Evolutionary conservation across 2,329 filamentous ascomycete genomes (phyloP).

Genomic region (Gaeumannomyces tritici): DNA sequence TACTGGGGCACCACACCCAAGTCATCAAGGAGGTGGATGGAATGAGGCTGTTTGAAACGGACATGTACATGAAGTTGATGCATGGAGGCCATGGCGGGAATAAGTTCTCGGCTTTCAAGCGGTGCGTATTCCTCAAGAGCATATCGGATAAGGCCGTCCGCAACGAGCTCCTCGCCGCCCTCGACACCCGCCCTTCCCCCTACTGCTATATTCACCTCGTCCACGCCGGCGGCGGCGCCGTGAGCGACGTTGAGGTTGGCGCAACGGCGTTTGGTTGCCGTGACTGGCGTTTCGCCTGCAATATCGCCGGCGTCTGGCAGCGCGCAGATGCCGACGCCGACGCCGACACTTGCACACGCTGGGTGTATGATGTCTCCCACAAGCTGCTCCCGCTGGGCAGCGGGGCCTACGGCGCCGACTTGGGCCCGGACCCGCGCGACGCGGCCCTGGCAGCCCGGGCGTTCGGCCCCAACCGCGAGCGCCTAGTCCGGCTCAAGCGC

Average conservation of each 20-base stretch:
- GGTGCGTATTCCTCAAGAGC: slow-evolving; percentile 48
- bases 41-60: slow-evolving; percentile 43
- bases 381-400: slow-evolving; percentile 37
- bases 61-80: slow-evolving; percentile 52
- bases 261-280: slow-evolving; percentile 52
- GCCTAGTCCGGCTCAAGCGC: slow-evolving; percentile 41
- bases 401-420: slow-evolving; percentile 50
- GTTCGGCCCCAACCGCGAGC: slow-evolving; percentile 44
- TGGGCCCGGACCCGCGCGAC: slow-evolving; percentile 53
- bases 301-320: slow-evolving; percentile 52
- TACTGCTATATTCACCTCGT: slow-evolving; percentile 54
- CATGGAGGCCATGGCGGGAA: slow-evolving; percentile 46
- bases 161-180: slow-evolving; percentile 29
- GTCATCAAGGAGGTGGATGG: slow-evolving; percentile 19
- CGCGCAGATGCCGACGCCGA: slow-evolving; percentile 38
- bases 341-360: slow-evolving; percentile 26
- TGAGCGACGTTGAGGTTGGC: slow-evolving; percentile 29
- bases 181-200: slow-evolving; percentile 37
- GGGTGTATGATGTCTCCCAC: slow-evolving; percentile 46
- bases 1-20: too few relatives aligned
- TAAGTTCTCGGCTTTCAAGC: slow-evolving; percentile 56
- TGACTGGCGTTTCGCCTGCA: slow-evolving; percentile 54
- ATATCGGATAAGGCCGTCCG: slow-evolving; percentile 27
- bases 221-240: slow-evolving; percentile 42
- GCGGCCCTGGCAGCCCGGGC: slow-evolving; percentile 36